Base-by-base conservation (phyloP, 1,284 basidiomycete species). In the Malassezia brasiliensis region DNA sequence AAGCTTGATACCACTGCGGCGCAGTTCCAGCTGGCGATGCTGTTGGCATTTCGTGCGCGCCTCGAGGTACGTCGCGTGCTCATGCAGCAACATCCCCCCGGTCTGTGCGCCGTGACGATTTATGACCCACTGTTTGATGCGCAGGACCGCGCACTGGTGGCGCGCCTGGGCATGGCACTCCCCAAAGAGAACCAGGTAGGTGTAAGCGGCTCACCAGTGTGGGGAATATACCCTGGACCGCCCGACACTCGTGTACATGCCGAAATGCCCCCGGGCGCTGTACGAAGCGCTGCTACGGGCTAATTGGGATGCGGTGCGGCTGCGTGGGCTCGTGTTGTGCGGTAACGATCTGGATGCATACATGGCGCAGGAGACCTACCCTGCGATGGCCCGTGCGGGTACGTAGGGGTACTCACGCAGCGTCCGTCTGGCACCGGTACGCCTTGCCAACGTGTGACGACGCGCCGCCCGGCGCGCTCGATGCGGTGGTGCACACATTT, bases 201-300 rank as follows among this genome's bases (percentile, higher is more conserved):
- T 46, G 8, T 14, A 4, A 12, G 14, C n/a, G 10, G 7, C 30
- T 53, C 1, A 47, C 5, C 32, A 50, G 38, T 57, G 55, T 17
- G 55, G 55, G 8, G 34, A 20, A 11, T 49, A 59, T 37, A 15
- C 31, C n/a, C 38, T 62, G 5, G 17, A 49, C n/a, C 22, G 28
- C 7, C 47, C 56, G 7, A 59, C 60, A 17, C 30, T 63, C 5
- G 47, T 56, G 7, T 63, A 59, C 32, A 63, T 63, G 61, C 61
- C 61, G 1, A 61, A 59, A 30, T 63, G 61, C 39, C 55, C 60
- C 11, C 42, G 44, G 17, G 47, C 49, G 31, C 42, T 63, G 19
- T 63, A 63, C 47, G 61, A 63, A 22, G 48, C 46, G 10, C 25
- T 63, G 5, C 32, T 63, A 17, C 50, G 54, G 14, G 47, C 61